Base-by-base conservation (phyloP, 352 stramenopile species). In the Phytopythium oedochilum region DNA sequence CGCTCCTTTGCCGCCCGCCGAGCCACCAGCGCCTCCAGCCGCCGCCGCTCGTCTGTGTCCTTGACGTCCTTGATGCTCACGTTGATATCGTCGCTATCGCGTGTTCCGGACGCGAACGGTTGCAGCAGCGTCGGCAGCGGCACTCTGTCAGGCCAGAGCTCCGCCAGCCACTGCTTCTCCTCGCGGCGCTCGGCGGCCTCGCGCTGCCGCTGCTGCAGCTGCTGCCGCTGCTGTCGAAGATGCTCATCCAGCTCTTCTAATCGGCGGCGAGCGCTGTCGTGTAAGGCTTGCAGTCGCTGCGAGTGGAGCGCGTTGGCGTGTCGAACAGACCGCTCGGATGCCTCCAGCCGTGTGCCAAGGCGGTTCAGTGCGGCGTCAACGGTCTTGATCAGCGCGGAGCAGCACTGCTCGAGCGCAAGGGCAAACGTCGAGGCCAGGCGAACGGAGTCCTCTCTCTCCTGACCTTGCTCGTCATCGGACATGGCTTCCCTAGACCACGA, bases 81-180 rank as follows among this genome's bases (percentile, higher is more conserved):
- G 17, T 50, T 32, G 12, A 42, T 28, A 14, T 55, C 34, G 18
- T 55, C 38, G 9, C 60, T 34, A 18, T 52, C 15, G 28, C 8
- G 14, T 3, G 25, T 1, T 3, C 20, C 40, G 40, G 40, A 10
- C 3, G 40, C 25, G 58, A 75, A 74, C 8, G 64, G 56, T 34
- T 73, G 50, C 11, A 92, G 58, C 7, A 92, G 57, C 3, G 83
- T 88, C 1, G 80, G 82, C 18, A 87, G 65, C 8, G 82, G 75
- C 22, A 75, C 60, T 14, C 60, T 64, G 11, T 82, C 63, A 0
- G 83, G 83, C 83, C 83, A 92, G n/a, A 89, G 59, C 25, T 67
- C 52, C 5, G 63, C 63, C 5, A 92, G 58, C 79, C 78, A 90
- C 56, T 87, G 56, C 39, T 76, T 78, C 60, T 92, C 83, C 17